Evolutionary conservation across 2,329 filamentous ascomycete species (phyloP), one percentile per base, ranked within the genome.

Genomic region (Ambrosiella beaveri): DNA sequence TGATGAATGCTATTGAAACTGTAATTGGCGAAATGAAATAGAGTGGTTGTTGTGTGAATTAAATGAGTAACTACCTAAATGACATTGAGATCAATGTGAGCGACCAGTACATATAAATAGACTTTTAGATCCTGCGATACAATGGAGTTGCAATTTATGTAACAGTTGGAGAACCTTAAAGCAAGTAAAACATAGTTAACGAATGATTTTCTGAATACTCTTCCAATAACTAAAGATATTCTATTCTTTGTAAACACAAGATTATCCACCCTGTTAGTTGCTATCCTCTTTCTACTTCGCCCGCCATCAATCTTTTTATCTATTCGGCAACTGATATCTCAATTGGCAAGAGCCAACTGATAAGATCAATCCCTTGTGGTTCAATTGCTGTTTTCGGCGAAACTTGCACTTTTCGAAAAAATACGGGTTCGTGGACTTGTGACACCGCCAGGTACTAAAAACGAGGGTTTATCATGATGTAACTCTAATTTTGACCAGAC

Each of bases 301-400:
- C 3, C 27, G 27, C 27, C 27, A 27, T 27, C 27, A 4, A 27
- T 27, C 27, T 27, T 27, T 4, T 27, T 27, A 27, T 47, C 44
- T 2, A 17, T 17, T 2, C n/a, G n/a, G 44, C 9, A 47, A 47
- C 4, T 41, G 3, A 47, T 13, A 47, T 47, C 44, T 47, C 19
- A n/a, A n/a, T 17, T 47, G 7, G 7, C n/a, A 8, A 53, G 13
- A 17, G 8, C 13, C n/a, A 8, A 17, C 9, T 53, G 51, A 53
- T 53, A 53, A 53, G 51, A 37, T 37, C 15, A 53, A 19, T n/a
- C 19, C 13, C 27, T 37, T 27, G 35, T 37, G 7, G 35, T 53
- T 15, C 35, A 53, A 53, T 53, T 53, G 15, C 51, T n/a, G 8
- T 53, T 53, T 53, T 53, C 51, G 51, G 51, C 19, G 11, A 35